phyloP scores from a whole-genome alignment of 768 basidiomycete species.

The Pleurotus platypus region DNA sequence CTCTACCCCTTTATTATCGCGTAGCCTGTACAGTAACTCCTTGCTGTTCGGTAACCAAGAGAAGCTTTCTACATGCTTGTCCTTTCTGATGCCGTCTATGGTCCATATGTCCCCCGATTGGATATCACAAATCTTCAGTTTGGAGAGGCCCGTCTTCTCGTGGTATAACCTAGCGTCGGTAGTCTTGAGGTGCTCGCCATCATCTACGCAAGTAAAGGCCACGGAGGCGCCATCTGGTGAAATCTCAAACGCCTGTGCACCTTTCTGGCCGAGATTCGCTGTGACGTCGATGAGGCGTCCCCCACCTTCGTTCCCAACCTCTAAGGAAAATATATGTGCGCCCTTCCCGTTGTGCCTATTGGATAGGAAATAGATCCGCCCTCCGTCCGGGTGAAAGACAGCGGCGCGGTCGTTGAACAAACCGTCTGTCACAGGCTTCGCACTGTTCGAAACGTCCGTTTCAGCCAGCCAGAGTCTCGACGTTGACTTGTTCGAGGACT shows the following conservation, averaged over 20 bases:
- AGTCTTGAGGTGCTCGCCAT: conserved; percentile 4
- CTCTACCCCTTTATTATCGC: conserved; percentile 22
- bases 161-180: conserved; percentile 24
- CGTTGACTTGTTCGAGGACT: conserved; percentile 13
- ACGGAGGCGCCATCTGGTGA: conserved; percentile 26
- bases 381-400: conserved; percentile 27
- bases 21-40: conserved; percentile 25
- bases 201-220: conserved; percentile 20
- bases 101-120: conserved; percentile 16
- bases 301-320: conserved; percentile 8
- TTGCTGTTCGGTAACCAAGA: conserved; percentile 29
- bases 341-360: conserved; percentile 25
- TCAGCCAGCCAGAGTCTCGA: conserved; percentile 29
- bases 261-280: conserved; percentile 15
- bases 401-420: conserved; percentile 22
- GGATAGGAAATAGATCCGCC: conserved; percentile 24
- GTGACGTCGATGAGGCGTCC: conserved; percentile 2
- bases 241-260: conserved; percentile 25
- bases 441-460: conserved; percentile 20
- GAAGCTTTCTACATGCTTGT: conserved; percentile 25
- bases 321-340: conserved; percentile 16
- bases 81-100: conserved; percentile 17
- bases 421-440: conserved; percentile 23
- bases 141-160: conserved; percentile 18
- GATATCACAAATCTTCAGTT: conserved; percentile 23